Evolutionary conservation across 2,329 filamentous ascomycete species (phyloP).

Genomic region (Cytospora piceae): DNA sequence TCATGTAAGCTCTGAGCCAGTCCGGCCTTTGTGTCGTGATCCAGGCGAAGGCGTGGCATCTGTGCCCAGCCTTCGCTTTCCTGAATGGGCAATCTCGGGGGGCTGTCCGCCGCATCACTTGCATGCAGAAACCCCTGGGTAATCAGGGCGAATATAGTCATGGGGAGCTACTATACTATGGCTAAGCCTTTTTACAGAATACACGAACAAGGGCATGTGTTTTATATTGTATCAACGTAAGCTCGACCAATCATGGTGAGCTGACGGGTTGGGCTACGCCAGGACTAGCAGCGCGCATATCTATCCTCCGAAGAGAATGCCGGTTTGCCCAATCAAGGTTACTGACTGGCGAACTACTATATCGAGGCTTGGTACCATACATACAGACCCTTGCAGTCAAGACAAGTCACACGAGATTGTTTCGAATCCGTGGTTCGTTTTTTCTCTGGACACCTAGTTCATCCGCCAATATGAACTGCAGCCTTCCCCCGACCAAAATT

Average conservation of each 20-base stretch:
- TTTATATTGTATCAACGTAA: neutral
- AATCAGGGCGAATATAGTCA: neutral
- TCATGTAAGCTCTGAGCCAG: neutral
- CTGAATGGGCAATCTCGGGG: conserved; percentile 25
- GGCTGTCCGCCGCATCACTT: conserved; percentile 9
- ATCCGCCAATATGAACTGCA: conserved; percentile 18
- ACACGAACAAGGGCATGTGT: neutral
- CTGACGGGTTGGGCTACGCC: neutral
- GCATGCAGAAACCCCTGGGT: conserved; percentile 20
- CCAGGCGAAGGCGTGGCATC: neutral
- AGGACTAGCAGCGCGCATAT: neutral
- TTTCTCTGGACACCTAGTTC: conserved; percentile 1
- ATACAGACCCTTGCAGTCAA: neutral
- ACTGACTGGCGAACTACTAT: neutral
- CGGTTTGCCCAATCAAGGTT: neutral
- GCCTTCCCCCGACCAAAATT: neutral
- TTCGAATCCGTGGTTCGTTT: neutral
- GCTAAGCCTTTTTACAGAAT: neutral
- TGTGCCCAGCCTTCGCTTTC: neutral
- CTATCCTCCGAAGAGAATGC: neutral
- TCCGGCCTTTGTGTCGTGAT: neutral
- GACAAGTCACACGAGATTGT: neutral
- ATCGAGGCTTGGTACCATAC: neutral
- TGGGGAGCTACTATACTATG: neutral
- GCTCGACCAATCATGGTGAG: neutral